Evolutionary conservation across 2,329 filamentous ascomycete genomes (phyloP), one percentile per base, ranked within the genome.

Genomic region (Nannizzia gypsea): DNA sequence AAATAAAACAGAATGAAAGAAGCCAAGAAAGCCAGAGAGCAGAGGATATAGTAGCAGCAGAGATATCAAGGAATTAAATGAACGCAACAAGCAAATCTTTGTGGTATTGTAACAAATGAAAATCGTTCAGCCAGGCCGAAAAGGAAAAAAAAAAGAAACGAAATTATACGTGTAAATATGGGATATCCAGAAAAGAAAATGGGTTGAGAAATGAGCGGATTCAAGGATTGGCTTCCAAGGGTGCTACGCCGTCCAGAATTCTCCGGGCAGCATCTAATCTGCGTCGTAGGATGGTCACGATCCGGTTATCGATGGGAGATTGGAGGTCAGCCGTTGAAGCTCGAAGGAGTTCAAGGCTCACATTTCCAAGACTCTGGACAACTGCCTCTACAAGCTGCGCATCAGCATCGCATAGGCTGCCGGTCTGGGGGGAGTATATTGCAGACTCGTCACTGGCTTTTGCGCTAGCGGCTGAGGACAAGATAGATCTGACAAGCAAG

Each of bases 241-340:
- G 50, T 9, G 50, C 24, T 34, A 54, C 75, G 3, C 88, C 89
- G 65, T 92, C 88, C 31, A 95, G 76, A 2, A 89, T 81, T 58
- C 82, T 80, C 62, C 85, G 83, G 3, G 90, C 90, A 58, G 84
- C 82, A 65, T 95, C 89, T 57, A 96, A 79, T 65, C 87, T 80
- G 63, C 87, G 78, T 62, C 89, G 79, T 71, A 88, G 84, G 61
- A 86, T 78, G 59, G 65, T 88, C 82, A 62, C 82, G 73, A 66
- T 79, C 78, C 61, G 80, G 73, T 64, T 74, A 74, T 64, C 81
- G 76, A 57, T 77, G 72, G 72, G 87, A 78, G 61, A 80, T 77
- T 63, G 17, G 11, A 46, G 31, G 60, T 58, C 38, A 2, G 38
- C 86, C 66, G 31, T 68, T 3, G 72, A 74, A 36, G 70, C 73